Evolutionary conservation across 2,329 filamentous ascomycete genomes (phyloP).

Genomic region (Alternaria brassicae): DNA sequence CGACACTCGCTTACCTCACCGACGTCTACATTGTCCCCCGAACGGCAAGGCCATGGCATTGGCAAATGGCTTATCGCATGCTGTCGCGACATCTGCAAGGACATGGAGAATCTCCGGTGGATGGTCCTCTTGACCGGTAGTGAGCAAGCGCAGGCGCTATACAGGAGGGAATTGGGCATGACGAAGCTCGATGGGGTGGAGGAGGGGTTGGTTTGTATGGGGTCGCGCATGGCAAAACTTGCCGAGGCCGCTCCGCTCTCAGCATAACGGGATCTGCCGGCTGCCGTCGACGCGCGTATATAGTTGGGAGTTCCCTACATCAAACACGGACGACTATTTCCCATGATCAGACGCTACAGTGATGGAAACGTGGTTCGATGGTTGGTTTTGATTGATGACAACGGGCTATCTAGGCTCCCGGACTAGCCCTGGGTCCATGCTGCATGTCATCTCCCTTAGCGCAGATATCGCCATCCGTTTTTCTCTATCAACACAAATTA

Average conservation of each 20-base stretch:
- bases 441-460: conserved; percentile 14
- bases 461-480: conserved; percentile 16
- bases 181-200: conserved; percentile 27
- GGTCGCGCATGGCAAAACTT: conserved; percentile 31
- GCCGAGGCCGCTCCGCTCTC: conserved; percentile 17
- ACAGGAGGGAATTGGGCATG: conserved; percentile 41
- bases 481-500: conserved; percentile 13
- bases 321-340: conserved; percentile 27
- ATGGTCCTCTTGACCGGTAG: conserved; percentile 38
- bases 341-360: conserved; percentile 28
- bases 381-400: conserved; percentile 33
- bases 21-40: conserved; percentile 70
- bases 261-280: conserved; percentile 11
- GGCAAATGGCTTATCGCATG: conserved; percentile 70
- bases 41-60: conserved; percentile 67
- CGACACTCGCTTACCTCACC: conserved; percentile 72
- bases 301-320: conserved; percentile 12
- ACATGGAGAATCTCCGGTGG: conserved; percentile 65
- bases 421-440: conserved; percentile 21
- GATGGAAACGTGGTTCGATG: conserved; percentile 31
- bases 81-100: conserved; percentile 63
- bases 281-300: conserved; percentile 1
- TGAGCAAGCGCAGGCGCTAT: conserved; percentile 36
- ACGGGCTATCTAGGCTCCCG: conserved; percentile 21
- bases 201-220: conserved; percentile 34